These are phyloP conservation scores for Rhodamnia rubescens DNA, from an alignment of 345 rosid genomes.

Conservation along the genomic window DNA sequence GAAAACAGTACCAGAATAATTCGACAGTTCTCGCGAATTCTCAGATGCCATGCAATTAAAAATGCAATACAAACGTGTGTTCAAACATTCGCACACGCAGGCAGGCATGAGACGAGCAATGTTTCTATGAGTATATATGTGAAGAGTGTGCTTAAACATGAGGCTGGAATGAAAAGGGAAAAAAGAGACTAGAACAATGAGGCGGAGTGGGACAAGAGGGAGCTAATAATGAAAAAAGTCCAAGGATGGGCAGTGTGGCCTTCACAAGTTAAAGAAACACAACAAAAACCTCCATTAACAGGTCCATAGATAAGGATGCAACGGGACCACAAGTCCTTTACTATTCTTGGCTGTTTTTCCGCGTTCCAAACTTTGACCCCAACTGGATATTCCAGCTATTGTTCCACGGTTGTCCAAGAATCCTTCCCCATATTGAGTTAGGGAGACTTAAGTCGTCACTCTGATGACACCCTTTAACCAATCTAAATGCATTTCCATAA, in stretches of 20 bases:
- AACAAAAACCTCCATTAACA: neutral
- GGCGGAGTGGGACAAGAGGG: neutral
- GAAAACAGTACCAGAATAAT: neutral
- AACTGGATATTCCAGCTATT: constrained; percentile 10
- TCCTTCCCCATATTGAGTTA: neutral
- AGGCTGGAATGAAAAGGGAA: neutral
- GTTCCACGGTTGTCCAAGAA: neutral
- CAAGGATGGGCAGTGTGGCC: constrained; percentile 7
- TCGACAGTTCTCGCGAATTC: neutral
- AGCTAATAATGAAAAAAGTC: constrained; percentile 2
- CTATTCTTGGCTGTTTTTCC: constrained; percentile 5
- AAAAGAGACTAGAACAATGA: neutral
- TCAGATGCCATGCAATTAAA: neutral
- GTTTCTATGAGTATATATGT: neutral
- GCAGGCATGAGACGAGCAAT: neutral
- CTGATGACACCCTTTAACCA: neutral
- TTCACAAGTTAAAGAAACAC: neutral
- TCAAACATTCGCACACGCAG: neutral
- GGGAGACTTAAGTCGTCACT: neutral
- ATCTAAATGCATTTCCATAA: neutral
- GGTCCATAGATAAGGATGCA: constrained; percentile 9
- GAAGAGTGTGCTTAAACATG: neutral
- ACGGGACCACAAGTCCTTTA: constrained; percentile 14
- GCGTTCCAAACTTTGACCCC: constrained; percentile 7
- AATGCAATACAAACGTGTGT: neutral